Evolutionary conservation across 1,139 yeast genomes (phyloP), one percentile per base, ranked within the genome.

Genomic region (Suhomyces chickasaworum): DNA sequence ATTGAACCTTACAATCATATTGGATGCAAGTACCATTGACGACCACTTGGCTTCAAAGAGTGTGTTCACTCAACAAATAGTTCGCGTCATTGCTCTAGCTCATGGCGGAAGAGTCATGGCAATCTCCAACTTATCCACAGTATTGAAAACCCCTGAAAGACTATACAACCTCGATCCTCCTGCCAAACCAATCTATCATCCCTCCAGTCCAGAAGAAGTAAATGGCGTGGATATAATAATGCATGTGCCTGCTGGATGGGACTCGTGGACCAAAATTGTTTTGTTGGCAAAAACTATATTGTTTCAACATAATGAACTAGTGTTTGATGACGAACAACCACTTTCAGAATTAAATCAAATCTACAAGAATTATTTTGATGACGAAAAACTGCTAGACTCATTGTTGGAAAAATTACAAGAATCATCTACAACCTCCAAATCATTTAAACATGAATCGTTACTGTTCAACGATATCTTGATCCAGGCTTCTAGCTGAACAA

Each of bases 201-300:
- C 39, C 2, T 29, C 39, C n/a, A 22, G 44, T 4, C 23, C 48
- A 10, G 20, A 42, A 21, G 36, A 38, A 12, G 42, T 41, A 27
- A 36, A 37, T 15, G 42, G 41, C 4, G 12, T 41, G n/a, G 36
- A 41, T 13, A 40, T 54, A 29, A 44, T 46, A 15, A 59, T 84
- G 15, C 58, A 69, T 30, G 72, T 86, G 1, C 84, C 85, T 0
- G 47, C 52, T 9, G 79, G 77, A 0, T 68, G 76, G 66, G 89
- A 83, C 52, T 65, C 81, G 3, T 69, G 75, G 71, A 66, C 69
- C 18, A 77, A 80, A 51, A 81, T 83, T 20, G 55, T 65, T 13
- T 65, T 82, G 0, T 53, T 81, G 22, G 72, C 77, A 6, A 66
- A 64, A 40, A 58, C 75, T 40, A 46, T 48, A 8, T 23, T 53